Conservation (phyloP, 106 monocot genomes). For the Gastrodia elata region DNA sequence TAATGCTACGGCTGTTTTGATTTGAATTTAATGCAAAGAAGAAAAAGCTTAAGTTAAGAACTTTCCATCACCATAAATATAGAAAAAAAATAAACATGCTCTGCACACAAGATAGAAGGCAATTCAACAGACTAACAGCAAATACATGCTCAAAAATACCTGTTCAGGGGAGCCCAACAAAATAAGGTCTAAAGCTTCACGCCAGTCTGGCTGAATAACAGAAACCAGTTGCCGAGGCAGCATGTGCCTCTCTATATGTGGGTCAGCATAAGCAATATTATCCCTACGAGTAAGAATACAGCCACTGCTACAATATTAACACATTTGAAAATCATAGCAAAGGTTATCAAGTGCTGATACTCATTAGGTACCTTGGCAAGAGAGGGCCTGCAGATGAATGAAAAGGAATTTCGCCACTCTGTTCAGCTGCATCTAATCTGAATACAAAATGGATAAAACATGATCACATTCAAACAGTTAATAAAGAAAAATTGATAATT, state of each 20-base stretch:
- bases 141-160: constrained; percentile 18
- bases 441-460: background rate
- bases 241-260: constrained; percentile 51
- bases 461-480: background rate
- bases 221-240: constrained; percentile 34
- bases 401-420: constrained; percentile 74
- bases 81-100: background rate
- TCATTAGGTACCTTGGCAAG: constrained; percentile 29
- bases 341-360: background rate
- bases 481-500: background rate
- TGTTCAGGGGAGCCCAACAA: constrained; percentile 79
- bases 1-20: background rate
- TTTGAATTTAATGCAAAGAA: background rate
- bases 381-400: constrained; percentile 40
- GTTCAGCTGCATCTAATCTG: constrained; percentile 86
- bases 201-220: constrained; percentile 74
- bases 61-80: background rate
- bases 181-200: constrained; percentile 84
- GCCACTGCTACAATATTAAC: background rate
- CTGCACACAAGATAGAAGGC: background rate
- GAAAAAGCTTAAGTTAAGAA: background rate
- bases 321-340: background rate
- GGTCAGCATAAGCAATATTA: constrained; percentile 32
- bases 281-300: constrained; percentile 26
- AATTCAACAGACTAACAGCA: background rate